Percentiles rank a stretch among this genome's conserved stretches.
These are phyloP conservation scores for Neonectria faginata DNA, from an alignment of 2,329 filamentous ascomycete species.

Conservation along the genomic window DNA sequence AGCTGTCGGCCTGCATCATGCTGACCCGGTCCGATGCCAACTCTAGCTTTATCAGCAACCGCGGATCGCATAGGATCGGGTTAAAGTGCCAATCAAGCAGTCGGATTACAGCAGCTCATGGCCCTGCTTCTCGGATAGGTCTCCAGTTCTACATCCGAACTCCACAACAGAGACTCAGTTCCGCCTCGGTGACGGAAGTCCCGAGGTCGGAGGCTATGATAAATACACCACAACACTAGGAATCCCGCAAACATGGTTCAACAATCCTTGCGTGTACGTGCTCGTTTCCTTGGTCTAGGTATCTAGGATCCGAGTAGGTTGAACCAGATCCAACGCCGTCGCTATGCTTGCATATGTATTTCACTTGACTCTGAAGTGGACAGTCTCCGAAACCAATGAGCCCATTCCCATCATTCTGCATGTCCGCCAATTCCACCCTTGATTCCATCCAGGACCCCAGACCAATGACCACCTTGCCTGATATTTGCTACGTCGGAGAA, in stretches of 20 bases:
- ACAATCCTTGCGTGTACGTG: background rate
- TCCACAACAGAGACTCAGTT: background rate
- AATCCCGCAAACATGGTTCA: too few relatives aligned
- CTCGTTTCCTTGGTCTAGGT: background rate
- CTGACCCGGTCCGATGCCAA: background rate
- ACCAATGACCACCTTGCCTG: constrained; percentile 60
- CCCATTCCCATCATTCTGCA: constrained; percentile 35
- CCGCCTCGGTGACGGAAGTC: background rate
- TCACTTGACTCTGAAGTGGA: background rate
- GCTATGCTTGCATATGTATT: constrained; percentile 39
- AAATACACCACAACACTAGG: background rate
- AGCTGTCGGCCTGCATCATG: background rate
- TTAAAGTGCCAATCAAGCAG: background rate
- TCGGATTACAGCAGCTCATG: background rate
- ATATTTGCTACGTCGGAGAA: constrained; percentile 62
- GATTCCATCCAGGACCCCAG: constrained; percentile 63
- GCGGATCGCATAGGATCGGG: background rate
- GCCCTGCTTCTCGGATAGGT: background rate
- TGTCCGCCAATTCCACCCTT: constrained; percentile 57
- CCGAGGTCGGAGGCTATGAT: background rate
- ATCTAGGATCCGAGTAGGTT: background rate
- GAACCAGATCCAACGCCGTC: constrained; percentile 39
- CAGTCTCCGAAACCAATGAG: background rate
- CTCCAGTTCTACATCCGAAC: background rate
- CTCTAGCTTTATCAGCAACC: background rate